Evolutionary conservation across 768 basidiomycete species (phyloP).

Genomic region (Trametes cinnabarina): DNA sequence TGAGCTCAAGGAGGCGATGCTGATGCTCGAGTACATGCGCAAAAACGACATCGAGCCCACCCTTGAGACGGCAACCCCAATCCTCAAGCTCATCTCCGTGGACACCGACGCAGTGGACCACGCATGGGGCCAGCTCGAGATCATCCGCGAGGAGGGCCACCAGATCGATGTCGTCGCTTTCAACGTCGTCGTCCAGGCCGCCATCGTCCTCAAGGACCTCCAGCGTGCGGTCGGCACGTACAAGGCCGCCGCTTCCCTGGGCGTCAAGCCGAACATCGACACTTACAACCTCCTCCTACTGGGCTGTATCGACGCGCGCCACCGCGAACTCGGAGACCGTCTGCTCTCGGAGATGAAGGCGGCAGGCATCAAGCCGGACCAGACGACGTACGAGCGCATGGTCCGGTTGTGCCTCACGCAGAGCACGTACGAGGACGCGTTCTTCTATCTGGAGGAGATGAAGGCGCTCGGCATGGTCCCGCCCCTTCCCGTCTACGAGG

Average conservation of each 20-base stretch:
- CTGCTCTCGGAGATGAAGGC: slow-evolving; percentile 67
- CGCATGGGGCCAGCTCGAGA: slow-evolving; percentile 62
- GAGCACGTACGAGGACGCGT: slow-evolving; percentile 77
- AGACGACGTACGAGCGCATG: slow-evolving; percentile 63
- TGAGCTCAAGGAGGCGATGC: slow-evolving; percentile 61
- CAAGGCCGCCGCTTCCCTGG: slow-evolving; percentile 56
- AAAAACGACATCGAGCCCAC: slow-evolving; percentile 48
- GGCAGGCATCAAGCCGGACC: slow-evolving; percentile 51
- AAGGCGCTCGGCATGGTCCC: slow-evolving; percentile 63
- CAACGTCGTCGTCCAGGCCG: slow-evolving; percentile 66
- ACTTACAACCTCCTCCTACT: slow-evolving; percentile 70
- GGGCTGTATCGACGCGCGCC: slow-evolving; percentile 57
- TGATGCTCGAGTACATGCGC: slow-evolving; percentile 59
- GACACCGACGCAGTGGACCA: slow-evolving; percentile 57
- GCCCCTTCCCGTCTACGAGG: slow-evolving; percentile 51
- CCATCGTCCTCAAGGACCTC: slow-evolving; percentile 59
- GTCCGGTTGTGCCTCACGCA: slow-evolving; percentile 71
- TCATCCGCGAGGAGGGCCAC: slow-evolving; percentile 52
- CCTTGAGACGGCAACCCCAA: slow-evolving; percentile 50
- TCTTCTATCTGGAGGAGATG: slow-evolving; percentile 88
- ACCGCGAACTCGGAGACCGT: slow-evolving; percentile 66
- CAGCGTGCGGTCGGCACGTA: slow-evolving; percentile 79
- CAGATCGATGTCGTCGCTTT: slow-evolving; percentile 56
- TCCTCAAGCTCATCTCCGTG: slow-evolving; percentile 47
- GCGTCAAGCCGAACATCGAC: slow-evolving; percentile 53